These are phyloP conservation scores for Mycena indigotica DNA, from an alignment of 768 basidiomycete species.

Conservation along the genomic window DNA sequence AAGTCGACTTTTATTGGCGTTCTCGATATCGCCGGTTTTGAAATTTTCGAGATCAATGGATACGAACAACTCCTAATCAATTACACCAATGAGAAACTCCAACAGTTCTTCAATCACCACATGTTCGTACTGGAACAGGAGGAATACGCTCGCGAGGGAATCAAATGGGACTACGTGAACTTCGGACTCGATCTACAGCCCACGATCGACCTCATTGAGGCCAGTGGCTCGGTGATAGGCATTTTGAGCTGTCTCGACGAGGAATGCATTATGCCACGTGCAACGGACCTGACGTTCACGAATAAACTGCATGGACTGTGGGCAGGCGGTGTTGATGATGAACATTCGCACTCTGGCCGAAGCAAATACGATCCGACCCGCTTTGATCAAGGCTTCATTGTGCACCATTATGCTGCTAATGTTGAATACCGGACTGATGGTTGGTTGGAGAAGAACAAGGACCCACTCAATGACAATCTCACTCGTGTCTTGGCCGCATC, in stretches of 20 bases:
- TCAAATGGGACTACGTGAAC: conserved; percentile 98
- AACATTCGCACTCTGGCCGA: conserved; percentile 69
- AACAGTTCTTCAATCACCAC: conserved; percentile 98
- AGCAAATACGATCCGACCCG: conserved; percentile 84
- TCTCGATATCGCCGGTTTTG: conserved; percentile 98
- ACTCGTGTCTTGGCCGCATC: conserved; percentile 86
- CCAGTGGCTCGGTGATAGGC: conserved; percentile 78
- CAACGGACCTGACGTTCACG: conserved; percentile 92
- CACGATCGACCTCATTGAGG: conserved; percentile 96
- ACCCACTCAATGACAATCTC: conserved; percentile 95
- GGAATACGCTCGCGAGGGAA: conserved; percentile 94
- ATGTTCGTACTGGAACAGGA: conserved; percentile 99
- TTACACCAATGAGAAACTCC: conserved; percentile 97
- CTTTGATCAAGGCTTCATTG: conserved; percentile 92
- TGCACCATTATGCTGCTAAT: conserved; percentile 94
- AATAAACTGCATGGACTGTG: conserved; percentile 86
- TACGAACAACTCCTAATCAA: conserved; percentile 99
- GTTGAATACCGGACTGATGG: conserved; percentile 96
- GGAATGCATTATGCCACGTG: conserved; percentile 99
- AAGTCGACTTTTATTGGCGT: conserved; percentile 97
- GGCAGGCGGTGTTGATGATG: conserved; percentile 54
- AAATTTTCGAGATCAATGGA: conserved; percentile 91
- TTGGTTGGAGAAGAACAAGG: conserved; percentile 99
- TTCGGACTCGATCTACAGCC: conserved; percentile 97
- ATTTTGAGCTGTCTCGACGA: conserved; percentile 93